Conservation (phyloP, 73 alveolate species). For the Paramecium octaurelia region DNA sequence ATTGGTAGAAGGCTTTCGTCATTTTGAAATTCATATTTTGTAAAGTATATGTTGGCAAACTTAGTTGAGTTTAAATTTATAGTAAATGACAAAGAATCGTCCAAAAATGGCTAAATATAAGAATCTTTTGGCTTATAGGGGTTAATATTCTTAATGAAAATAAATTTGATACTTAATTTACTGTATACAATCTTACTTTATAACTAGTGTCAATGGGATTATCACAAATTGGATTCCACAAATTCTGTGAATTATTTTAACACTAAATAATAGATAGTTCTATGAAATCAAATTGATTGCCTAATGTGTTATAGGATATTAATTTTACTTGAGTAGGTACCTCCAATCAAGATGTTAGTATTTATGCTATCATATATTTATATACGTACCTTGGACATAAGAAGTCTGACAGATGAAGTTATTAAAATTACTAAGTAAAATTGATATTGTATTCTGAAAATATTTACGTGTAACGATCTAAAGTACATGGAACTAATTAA, state of each 20-base stretch:
- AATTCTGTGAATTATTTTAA: not conserved
- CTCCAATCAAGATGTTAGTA: not conserved
- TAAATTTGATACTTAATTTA: not conserved
- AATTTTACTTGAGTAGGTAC: not conserved
- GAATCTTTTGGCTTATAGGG: not conserved
- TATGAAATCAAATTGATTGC: not conserved
- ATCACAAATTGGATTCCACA: not conserved
- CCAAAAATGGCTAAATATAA: not conserved
- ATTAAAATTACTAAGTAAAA: not conserved
- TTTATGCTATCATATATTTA: not conserved
- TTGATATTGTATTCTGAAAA: not conserved
- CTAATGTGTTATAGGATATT: not conserved
- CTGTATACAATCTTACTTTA: not conserved
- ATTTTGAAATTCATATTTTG: not conserved
- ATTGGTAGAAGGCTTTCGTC: not conserved
- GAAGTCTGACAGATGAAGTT: not conserved
- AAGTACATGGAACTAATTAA: not conserved
- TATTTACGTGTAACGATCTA: not conserved
- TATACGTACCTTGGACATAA: not conserved
- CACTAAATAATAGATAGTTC: not conserved
- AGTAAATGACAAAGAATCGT: not conserved
- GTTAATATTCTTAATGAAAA: not conserved
- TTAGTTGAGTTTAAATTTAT: not conserved
- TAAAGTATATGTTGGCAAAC: not conserved
- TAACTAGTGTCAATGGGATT: not conserved